Base-by-base conservation (phyloP, 2,329 filamentous ascomycete species). In the Teratosphaeria gauchensis region DNA sequence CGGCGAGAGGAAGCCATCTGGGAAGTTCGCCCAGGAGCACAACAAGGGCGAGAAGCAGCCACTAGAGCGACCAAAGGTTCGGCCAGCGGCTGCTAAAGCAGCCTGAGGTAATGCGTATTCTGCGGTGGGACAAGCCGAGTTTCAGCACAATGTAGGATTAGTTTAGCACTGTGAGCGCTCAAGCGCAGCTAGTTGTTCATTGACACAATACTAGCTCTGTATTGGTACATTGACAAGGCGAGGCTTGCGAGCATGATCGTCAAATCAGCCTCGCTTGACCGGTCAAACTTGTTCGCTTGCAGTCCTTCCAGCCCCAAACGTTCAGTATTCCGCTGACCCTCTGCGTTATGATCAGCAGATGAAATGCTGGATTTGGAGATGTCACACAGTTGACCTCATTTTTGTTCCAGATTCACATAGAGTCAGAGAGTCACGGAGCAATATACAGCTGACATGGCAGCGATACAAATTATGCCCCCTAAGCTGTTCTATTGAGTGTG, bases 1-100 rank as follows among this genome's bases (percentile, higher is more conserved):
- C 38, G 58, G 33, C 46, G 58, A 35, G 54, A 54, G 30, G 54
- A 62, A 52, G 32, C 33, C 33, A 19, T 28, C 42, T 19, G 56
- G 52, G 31, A 46, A 35, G 32, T 48, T 48, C 42, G 19, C 8
- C 42, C 21, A 48, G 16, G 42, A 48, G 42, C n/a, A n/a, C 9
- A 48, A 8, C 19, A 48, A 48, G 42, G 42, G 42, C 4, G 42
- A 19, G 42, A 48, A 48, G 42, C 42, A 48, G 42, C 42, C 42
- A 19, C 19, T 48, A 16, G 42, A 11, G 42, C 42, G 19, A 9
- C n/a, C 42, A n/a, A 48, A 48, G 42, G 42, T 8, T 48, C n/a
- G n/a, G 19, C n/a, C 42, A 8, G 42, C 19, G 42, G n/a, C 42
- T 48, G 42, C 42, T 19, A 21, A 19, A 16, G 3, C 42, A 19